Evolutionary conservation across 495 filamentous ascomycete genomes (phyloP).

Genomic region (Aspergillus bridgeri): DNA sequence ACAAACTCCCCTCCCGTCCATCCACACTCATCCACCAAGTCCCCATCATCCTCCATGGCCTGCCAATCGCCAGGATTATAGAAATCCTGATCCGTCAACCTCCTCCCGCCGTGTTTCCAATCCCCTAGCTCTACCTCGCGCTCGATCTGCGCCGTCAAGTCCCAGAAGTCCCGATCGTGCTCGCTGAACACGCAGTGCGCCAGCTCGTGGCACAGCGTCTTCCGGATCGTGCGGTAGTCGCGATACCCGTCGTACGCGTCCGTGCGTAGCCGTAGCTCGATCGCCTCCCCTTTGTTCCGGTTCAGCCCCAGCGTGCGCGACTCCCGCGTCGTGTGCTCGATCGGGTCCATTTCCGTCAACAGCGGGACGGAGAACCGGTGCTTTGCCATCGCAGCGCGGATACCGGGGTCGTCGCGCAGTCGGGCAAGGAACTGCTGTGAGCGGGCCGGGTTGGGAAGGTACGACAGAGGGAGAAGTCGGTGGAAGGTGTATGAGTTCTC

Average conservation of each 20-base stretch:
- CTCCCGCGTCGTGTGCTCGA: constrained; percentile 74
- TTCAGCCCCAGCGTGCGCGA: constrained; percentile 84
- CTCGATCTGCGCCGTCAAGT: constrained; percentile 80
- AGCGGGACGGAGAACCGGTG: constrained; percentile 85
- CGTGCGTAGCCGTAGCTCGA: constrained; percentile 85
- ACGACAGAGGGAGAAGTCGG: constrained; percentile 66
- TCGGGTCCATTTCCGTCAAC: constrained; percentile 92
- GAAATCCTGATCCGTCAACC: constrained; percentile 63
- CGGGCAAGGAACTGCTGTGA: constrained; percentile 71
- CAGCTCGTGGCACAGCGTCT: constrained; percentile 92
- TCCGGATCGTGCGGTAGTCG: constrained; percentile 84
- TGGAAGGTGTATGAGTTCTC: constrained; percentile 75
- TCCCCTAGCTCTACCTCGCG: constrained; percentile 76
- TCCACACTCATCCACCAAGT: constrained; percentile 69
- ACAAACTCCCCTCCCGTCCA: constrained; percentile 89
- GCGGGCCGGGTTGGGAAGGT: constrained; percentile 71
- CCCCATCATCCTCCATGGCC: constrained; percentile 43
- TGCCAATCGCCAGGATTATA: constrained; percentile 63
- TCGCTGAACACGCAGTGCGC: constrained; percentile 83
- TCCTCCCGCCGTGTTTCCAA: constrained; percentile 65
- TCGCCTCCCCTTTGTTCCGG: constrained; percentile 81
- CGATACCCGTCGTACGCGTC: constrained; percentile 93
- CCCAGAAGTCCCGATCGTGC: constrained; percentile 88
- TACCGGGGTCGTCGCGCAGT: constrained; percentile 78
- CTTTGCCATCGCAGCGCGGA: constrained; percentile 73